These are phyloP conservation scores for Candida awuae DNA, from an alignment of 805 yeast species.

Conservation along the genomic window DNA sequence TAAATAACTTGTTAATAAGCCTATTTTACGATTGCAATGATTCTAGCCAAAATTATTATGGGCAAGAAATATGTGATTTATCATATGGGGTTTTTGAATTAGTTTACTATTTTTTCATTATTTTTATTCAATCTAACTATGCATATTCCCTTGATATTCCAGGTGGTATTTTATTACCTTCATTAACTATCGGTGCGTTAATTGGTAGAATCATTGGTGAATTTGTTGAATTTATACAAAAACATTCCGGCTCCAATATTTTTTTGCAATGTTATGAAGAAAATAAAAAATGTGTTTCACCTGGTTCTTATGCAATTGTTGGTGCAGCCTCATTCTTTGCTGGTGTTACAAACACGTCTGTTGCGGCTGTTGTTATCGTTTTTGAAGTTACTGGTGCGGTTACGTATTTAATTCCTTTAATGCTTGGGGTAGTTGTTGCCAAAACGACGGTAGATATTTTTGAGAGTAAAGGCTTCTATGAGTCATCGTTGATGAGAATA, in stretches of 20 bases:
- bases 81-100: slow-evolving; percentile 31
- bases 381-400: slow-evolving; percentile 85
- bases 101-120: slow-evolving; percentile 10
- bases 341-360: slow-evolving; percentile 74
- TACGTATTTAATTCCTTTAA: slow-evolving; percentile 74
- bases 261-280: slow-evolving; percentile 35
- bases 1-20: slow-evolving; percentile 48
- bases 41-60: slow-evolving; percentile 4
- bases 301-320: slow-evolving; percentile 82
- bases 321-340: slow-evolving; percentile 81
- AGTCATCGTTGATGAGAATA: slow-evolving; percentile 39
- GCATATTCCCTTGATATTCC: slow-evolving; percentile 64
- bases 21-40: slow-evolving; percentile 60
- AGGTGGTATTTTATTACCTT: slow-evolving; percentile 61
- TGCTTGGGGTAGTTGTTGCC: slow-evolving; percentile 73
- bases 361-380: slow-evolving; percentile 70
- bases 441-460: slow-evolving; percentile 64
- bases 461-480: slow-evolving; percentile 50
- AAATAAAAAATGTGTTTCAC: slow-evolving; percentile 51
- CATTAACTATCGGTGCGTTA: slow-evolving; percentile 54
- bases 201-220: slow-evolving; percentile 51
- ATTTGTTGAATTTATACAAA: slow-evolving; percentile 41
- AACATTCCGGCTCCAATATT: slow-evolving; percentile 30
- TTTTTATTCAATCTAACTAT: slow-evolving; percentile 50
- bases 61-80: slow-evolving; percentile 15